Percentiles rank a stretch among this genome's conserved stretches.
These are phyloP conservation scores for Iris pallida DNA, from an alignment of 116 monocot species.

Conservation along the genomic window DNA sequence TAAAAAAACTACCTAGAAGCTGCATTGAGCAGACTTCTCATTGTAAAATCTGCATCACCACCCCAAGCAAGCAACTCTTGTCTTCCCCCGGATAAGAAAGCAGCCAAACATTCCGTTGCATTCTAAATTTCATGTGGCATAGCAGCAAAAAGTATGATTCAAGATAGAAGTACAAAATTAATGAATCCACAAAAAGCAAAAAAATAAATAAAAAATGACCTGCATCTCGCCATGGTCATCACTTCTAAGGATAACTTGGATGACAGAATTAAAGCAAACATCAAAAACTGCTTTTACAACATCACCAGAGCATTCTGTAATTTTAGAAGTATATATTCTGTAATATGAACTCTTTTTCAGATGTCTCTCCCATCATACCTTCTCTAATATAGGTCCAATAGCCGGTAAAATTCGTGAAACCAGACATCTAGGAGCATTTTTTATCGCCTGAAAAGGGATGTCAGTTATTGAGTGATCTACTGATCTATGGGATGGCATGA, in stretches of 20 bases:
- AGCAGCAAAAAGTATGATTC: background rate
- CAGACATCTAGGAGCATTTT: slow-evolving; percentile 90
- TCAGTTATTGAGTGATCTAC: background rate
- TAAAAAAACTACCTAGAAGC: slow-evolving; percentile 61
- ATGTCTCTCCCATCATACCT: slow-evolving; percentile 27
- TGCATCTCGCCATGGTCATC: slow-evolving; percentile 87
- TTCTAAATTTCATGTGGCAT: slow-evolving; percentile 46
- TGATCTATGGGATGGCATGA: background rate
- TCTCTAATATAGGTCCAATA: slow-evolving; percentile 61
- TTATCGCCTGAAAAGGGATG: slow-evolving; percentile 68
- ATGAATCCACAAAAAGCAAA: background rate
- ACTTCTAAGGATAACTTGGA: slow-evolving; percentile 68
- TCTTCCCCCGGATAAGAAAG: slow-evolving; percentile 70
- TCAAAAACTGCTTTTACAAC: slow-evolving; percentile 70
- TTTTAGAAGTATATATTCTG: background rate
- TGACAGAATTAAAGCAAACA: slow-evolving; percentile 59
- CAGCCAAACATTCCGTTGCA: slow-evolving; percentile 93
- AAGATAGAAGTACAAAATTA: background rate
- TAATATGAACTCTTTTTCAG: background rate
- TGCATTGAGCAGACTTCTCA: slow-evolving; percentile 86
- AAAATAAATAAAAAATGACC: background rate
- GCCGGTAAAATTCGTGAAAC: slow-evolving; percentile 78
- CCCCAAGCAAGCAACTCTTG: slow-evolving; percentile 81
- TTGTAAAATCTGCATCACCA: slow-evolving; percentile 49
- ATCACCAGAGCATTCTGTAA: slow-evolving; percentile 66